Evolutionary conservation across 306 rosid genomes (phyloP), one percentile per base, ranked within the genome.

Genomic region (Glycine latifolia): DNA sequence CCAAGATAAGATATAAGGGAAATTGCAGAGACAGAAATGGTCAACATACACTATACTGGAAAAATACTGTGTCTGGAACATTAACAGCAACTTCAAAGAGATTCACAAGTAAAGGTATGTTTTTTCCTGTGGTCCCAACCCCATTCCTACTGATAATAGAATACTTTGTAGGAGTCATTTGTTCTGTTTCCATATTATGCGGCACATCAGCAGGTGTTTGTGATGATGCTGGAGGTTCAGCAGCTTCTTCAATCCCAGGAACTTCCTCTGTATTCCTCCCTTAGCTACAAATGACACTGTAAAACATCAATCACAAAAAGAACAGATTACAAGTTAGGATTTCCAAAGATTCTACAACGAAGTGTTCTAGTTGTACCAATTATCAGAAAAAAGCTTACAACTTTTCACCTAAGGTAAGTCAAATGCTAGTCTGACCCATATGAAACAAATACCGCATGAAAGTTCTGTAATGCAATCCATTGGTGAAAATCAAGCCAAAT

Each of bases 21-120:
- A 20, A 20, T 6, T 59, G 16, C 84, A 65, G 48, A 59, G 70
- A 65, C n/a, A 66, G n/a, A 65, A 35, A 3, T 74, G 33, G 54
- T 48, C 67, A 59, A 81, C 97, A 75, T 91, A 95, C 99, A 85
- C 55, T 87, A 72, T 95, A 95, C 86, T 93, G 99, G 84, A 85
- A 93, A 89, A 95, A 95, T 8, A 86, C 76, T 39, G 97, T 90
- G 82, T 95, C 93, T 3, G 89, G 88, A 76, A 60, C 86, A 61
- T 65, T 77, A 41, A 86, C 74, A 46, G 91, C 83, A 71, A 90
- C 98, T 84, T 86, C 83, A 55, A 90, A 95, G 87, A 90, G 91
- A 80, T 95, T 95, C 37, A 90, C 63, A 15, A 86, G 88, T 88
- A 93, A 85, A 53, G 84, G 46, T 61, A 91, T 81, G 54, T 3